Evolutionary conservation across 139 green algal species (phyloP).

Genomic region (Eudorina sp.): DNA sequence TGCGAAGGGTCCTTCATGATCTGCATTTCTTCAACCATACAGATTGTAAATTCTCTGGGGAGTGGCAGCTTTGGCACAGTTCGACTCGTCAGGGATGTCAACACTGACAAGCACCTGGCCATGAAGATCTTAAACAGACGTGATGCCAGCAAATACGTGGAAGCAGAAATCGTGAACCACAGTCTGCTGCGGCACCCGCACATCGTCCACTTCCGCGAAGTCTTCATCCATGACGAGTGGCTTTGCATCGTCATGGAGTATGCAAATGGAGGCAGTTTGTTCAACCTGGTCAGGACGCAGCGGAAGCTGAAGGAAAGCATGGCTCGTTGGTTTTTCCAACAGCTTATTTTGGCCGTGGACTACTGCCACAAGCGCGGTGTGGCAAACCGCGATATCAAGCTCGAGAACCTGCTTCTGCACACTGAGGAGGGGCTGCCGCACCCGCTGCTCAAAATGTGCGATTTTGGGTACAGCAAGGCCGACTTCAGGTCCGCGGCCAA

Average conservation of each 20-base stretch:
- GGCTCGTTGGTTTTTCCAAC: conserved; percentile 88
- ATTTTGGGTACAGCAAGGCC: conserved; percentile 90
- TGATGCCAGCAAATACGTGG: conserved; percentile 65
- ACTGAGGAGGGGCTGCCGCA: conserved; percentile 76
- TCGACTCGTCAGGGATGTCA: conserved; percentile 74
- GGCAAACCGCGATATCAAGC: conserved; percentile 94
- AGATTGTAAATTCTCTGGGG: conserved; percentile 32
- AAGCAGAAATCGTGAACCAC: conserved; percentile 95
- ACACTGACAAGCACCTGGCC: conserved; percentile 71
- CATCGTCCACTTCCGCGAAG: conserved; percentile 96
- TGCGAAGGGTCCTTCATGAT: neutral
- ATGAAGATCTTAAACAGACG: conserved; percentile 55
- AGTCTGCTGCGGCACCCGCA: conserved; percentile 92
- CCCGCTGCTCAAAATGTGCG: conserved; percentile 95
- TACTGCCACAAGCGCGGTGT: conserved; percentile 86
- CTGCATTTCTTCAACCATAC: neutral
- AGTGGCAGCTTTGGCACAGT: conserved; percentile 89
- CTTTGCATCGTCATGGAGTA: conserved; percentile 91
- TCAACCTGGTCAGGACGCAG: conserved; percentile 88
- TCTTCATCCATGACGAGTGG: conserved; percentile 76
- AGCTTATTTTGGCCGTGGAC: conserved; percentile 95
- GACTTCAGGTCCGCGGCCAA: conserved; percentile 80
- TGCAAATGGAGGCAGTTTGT: conserved; percentile 91
- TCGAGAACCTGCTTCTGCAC: conserved; percentile 98
- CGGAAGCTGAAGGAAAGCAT: conserved; percentile 90